These are phyloP conservation scores for Solanum hybrid DNA, from an alignment of 305 asterid genomes.

Conservation along the genomic window DNA sequence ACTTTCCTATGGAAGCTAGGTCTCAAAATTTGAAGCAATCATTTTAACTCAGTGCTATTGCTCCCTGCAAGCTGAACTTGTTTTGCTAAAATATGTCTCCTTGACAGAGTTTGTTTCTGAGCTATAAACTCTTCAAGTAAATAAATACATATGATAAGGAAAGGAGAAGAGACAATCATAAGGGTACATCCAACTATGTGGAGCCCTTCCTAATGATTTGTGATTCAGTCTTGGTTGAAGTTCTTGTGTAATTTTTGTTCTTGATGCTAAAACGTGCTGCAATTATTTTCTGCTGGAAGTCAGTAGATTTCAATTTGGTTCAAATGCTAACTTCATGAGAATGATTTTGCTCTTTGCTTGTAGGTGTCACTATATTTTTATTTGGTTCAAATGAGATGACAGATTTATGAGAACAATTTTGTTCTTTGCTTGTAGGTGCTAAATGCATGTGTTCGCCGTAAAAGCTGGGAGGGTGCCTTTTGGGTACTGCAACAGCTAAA, in stretches of 20 bases:
- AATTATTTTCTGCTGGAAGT: background rate
- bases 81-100: background rate
- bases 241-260: background rate
- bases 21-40: background rate
- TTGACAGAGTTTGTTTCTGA: background rate
- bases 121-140: background rate
- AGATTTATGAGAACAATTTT: background rate
- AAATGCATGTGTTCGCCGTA: conserved; percentile 78
- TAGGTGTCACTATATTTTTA: background rate
- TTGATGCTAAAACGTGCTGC: background rate
- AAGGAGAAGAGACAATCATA: background rate
- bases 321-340: background rate
- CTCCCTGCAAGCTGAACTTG: background rate
- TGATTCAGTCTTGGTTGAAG: background rate
- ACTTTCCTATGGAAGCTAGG: background rate
- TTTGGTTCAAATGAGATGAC: background rate
- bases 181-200: background rate
- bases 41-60: background rate
- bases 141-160: background rate
- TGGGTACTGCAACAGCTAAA: conserved; percentile 91
- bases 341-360: background rate
- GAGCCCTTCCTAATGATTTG: background rate
- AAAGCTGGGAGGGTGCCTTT: conserved; percentile 95
- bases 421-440: conserved; percentile 42
- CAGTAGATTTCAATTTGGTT: background rate